A percentile compares a stretch with the other conserved stretches of the same genome.
phyloP scores from a whole-genome alignment of 2,329 filamentous ascomycete species.

The Tolypocladium inflatum region DNA sequence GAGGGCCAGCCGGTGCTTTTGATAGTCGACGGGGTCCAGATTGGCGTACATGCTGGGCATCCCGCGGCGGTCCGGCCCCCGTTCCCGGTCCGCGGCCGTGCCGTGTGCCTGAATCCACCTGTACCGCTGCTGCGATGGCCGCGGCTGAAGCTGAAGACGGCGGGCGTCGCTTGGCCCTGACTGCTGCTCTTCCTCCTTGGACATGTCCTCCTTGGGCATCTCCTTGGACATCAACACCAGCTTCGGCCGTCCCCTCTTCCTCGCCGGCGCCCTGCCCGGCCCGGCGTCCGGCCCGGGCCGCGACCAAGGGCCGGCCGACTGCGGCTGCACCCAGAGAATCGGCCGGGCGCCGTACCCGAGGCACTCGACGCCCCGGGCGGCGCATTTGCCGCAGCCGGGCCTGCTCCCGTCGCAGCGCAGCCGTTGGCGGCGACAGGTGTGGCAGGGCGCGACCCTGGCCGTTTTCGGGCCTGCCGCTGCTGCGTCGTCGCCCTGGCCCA shows the following conservation, averaged over 20 bases:
- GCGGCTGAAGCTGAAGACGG: not conserved
- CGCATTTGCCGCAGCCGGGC: slow-evolving; percentile 7
- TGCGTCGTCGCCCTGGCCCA: not conserved
- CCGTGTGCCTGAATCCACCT: not conserved
- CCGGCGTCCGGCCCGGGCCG: too few relatives aligned
- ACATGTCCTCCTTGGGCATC: too few relatives aligned
- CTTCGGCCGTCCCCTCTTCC: slow-evolving; percentile 6
- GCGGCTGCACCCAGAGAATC: slow-evolving; percentile 7
- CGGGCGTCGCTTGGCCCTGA: not conserved
- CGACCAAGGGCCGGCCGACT: not conserved
- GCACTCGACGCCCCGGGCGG: slow-evolving; percentile 6
- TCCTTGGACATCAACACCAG: slow-evolving; percentile 6
- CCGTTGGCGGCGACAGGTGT: slow-evolving; percentile 7
- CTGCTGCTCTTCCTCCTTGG: not conserved
- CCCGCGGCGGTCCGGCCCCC: too few relatives aligned
- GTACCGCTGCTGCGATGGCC: not conserved
- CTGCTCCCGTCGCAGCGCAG: slow-evolving; percentile 7
- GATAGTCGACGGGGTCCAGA: slow-evolving; percentile 5
- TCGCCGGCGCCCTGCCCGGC: not conserved
- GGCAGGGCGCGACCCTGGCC: not conserved
- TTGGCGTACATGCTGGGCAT: not conserved
- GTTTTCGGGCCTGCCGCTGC: not conserved
- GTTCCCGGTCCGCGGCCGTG: not conserved
- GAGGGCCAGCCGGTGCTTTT: slow-evolving; percentile 2
- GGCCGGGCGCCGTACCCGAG: slow-evolving; percentile 7